Evolutionary conservation across 2,329 filamentous ascomycete genomes (phyloP), one percentile per base, ranked within the genome.

Genomic region (Penicillium sp.): DNA sequence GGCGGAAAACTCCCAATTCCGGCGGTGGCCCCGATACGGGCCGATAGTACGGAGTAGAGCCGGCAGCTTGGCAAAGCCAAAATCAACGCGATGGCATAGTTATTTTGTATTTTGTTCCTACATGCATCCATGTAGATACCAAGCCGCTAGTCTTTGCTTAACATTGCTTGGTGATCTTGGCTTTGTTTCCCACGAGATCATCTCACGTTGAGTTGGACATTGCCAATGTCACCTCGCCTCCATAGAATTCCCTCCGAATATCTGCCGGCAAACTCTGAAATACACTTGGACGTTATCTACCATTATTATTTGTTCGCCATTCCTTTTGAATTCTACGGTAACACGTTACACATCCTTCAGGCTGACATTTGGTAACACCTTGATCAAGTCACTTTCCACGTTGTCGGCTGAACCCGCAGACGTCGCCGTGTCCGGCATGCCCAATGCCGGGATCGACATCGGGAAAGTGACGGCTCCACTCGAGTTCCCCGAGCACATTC

Each of bases 391-490:
- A 10, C 18, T 22, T 14, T 22, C 10, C 22, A 28, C 6, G 14
- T 35, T 14, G 16, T n/a, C n/a, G 12, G 6, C 11, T 19, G 30
- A 43, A 42, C 18, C 40, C 27, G 12, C 27, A 27, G 11, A 12
- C 12, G 27, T 49, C 16, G 46, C 46, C 39, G 33, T 13, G n/a
- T 44, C n/a, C 33, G 40, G 39, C 12, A 48, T 41, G 29, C 14
- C 11, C 13, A 29, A 12, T 31, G 25, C 18, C 40, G 39, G 39
- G 46, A 49, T 45, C 31, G 16, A 13, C 29, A 27, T 49, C 46
- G 46, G 46, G 19, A 44, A 49, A 49, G 10, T 31, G 10, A 12
- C 13, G 46, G 46, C n/a, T 49, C 46, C 46, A 49, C 46, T 36
- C 11, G 6, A 29, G 27, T 43, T 49, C 46, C 46, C 46, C 46